Conservation (phyloP, 176 grass and related monocot genomes). For the Lolium rigidum region DNA sequence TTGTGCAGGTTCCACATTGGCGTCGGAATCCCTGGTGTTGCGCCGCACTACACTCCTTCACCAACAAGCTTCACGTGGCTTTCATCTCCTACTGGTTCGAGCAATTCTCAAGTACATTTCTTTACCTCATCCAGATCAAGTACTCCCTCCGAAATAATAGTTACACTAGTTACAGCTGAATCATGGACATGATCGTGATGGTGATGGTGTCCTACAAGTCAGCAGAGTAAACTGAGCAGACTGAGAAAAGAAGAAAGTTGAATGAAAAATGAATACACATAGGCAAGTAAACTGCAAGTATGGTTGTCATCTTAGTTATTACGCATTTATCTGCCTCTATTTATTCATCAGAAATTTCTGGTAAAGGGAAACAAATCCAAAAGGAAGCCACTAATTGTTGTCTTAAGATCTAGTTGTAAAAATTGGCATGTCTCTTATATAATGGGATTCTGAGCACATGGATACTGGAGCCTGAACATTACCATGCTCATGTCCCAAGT, state of each 20-base stretch:
- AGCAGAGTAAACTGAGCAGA: conserved; percentile 29
- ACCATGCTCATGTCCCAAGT: conserved; percentile 57
- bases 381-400: conserved; percentile 1
- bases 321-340: neutral
- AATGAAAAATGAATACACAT: neutral
- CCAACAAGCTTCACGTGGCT: too few species aligned
- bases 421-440: neutral
- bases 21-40: too few species aligned
- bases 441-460: neutral
- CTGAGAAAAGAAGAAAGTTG: neutral
- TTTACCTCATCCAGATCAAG: conserved; percentile 84
- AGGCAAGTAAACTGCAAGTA: neutral
- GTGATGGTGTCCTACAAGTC: conserved; percentile 58
- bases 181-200: conserved; percentile 79
- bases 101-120: neutral
- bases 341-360: neutral
- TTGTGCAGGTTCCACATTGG: too few species aligned
- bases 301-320: neutral
- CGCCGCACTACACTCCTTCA: too few species aligned
- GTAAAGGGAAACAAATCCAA: neutral
- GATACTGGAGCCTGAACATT: neutral
- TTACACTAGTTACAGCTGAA: conserved; percentile 68
- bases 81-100: too few species aligned
- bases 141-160: conserved; percentile 68
- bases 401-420: neutral